phyloP scores from a whole-genome alignment of 257 asterid species.

The Jacaranda mimosifolia region DNA sequence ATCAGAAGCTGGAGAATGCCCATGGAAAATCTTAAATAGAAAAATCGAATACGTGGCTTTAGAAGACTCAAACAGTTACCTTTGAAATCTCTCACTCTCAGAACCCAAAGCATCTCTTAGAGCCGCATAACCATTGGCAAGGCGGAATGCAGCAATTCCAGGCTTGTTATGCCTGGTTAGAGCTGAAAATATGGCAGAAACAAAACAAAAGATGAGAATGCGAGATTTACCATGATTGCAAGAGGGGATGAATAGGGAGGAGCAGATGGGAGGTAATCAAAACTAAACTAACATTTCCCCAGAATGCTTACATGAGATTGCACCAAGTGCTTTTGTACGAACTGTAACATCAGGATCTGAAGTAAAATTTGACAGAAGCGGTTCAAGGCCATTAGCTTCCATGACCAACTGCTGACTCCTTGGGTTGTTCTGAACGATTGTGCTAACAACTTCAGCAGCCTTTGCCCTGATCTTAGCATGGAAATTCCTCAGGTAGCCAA shows the following conservation, averaged over 20 bases:
- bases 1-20: too few relatives aligned
- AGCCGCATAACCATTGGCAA: conserved; percentile 80
- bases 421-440: conserved; percentile 93
- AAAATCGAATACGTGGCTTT: neutral
- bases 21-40: too few relatives aligned
- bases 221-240: neutral
- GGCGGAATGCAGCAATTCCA: conserved; percentile 78
- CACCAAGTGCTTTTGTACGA: conserved; percentile 88
- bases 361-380: conserved; percentile 68
- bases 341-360: conserved; percentile 81
- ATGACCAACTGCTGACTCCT: conserved; percentile 84
- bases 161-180: conserved; percentile 83
- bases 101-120: conserved; percentile 82
- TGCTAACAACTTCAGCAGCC: conserved; percentile 94
- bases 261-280: too few relatives aligned
- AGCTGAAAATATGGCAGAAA: conserved; percentile 51
- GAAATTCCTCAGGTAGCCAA: conserved; percentile 66
- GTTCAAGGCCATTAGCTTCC: conserved; percentile 90
- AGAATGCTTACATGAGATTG: conserved; percentile 76
- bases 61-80: conserved; percentile 46
- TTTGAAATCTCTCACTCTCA: conserved; percentile 72
- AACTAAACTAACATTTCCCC: too few relatives aligned
- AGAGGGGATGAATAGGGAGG: too few relatives aligned
- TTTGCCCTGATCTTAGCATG: conserved; percentile 88
- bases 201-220: conserved; percentile 16